A percentile compares a stretch with the other conserved stretches of the same genome.
Evolutionary conservation across 495 filamentous ascomycete genomes (phyloP).

Genomic region (Parathielavia appendiculata): DNA sequence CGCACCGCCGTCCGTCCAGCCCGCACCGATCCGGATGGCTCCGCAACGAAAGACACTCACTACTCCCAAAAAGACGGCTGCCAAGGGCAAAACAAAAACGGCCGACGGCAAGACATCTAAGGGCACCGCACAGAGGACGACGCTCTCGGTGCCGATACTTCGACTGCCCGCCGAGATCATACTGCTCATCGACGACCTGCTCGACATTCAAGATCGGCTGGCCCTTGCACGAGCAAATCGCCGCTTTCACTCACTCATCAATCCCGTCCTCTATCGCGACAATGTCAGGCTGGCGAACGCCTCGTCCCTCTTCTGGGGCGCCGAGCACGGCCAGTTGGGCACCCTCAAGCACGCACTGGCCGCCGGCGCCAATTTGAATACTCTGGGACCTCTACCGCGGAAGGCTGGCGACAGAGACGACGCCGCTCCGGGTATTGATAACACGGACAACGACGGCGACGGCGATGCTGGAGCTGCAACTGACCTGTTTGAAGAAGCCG

Average conservation of each 20-base stretch:
- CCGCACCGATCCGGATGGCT: slow-evolving; percentile 10
- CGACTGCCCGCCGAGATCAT: slow-evolving; percentile 27
- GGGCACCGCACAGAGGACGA: slow-evolving; percentile 7
- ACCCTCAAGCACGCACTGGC: slow-evolving; percentile 27
- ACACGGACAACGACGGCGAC: slow-evolving; percentile 2
- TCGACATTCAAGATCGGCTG: slow-evolving; percentile 19
- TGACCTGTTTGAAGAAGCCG: slow-evolving; percentile 9
- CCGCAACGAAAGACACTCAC: slow-evolving; percentile 7
- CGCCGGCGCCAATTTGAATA: slow-evolving; percentile 26
- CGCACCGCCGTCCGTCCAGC: neutral
- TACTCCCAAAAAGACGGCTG: slow-evolving; percentile 11
- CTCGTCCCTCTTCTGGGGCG: slow-evolving; percentile 23
- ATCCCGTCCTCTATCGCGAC: slow-evolving; percentile 22
- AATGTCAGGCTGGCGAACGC: slow-evolving; percentile 19
- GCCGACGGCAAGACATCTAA: slow-evolving; percentile 13
- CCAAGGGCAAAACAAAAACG: slow-evolving; percentile 13
- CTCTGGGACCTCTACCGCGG: slow-evolving; percentile 16
- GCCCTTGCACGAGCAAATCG: slow-evolving; percentile 20
- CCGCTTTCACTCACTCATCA: slow-evolving; percentile 21
- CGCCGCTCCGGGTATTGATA: neutral
- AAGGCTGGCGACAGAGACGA: slow-evolving; percentile 12
- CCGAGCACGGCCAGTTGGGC: slow-evolving; percentile 24
- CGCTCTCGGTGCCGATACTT: slow-evolving; percentile 16
- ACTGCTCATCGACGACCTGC: slow-evolving; percentile 26
- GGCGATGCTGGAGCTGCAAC: slow-evolving; percentile 6